Evolutionary conservation across 2,329 filamentous ascomycete genomes (phyloP).

Genomic region (Graphilbum fragrans): DNA sequence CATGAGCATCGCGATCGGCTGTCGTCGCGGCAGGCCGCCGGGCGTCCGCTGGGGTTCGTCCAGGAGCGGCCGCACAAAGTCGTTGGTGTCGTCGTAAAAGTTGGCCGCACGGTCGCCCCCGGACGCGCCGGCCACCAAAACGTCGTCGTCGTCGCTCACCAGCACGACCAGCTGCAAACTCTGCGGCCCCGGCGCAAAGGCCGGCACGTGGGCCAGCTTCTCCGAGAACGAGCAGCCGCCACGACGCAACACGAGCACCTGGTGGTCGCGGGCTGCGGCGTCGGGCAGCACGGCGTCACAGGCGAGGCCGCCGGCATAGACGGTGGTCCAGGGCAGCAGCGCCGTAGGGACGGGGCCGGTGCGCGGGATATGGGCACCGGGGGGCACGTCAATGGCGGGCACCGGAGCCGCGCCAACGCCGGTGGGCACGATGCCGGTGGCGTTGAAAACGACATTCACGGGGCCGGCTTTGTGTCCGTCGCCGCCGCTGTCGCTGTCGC

Average conservation of each 20-base stretch:
- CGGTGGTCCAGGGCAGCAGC: conserved; percentile 52
- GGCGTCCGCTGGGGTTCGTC: conserved; percentile 63
- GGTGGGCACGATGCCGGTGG: conserved; percentile 21
- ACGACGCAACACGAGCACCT: conserved; percentile 71
- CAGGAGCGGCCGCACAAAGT: conserved; percentile 50
- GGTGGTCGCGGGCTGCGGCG: conserved; percentile 42
- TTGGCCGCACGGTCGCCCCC: conserved; percentile 8
- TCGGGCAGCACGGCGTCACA: conserved; percentile 49
- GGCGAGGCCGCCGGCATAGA: conserved; percentile 60
- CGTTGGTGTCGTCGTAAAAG: conserved; percentile 17
- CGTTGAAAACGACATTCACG: conserved; percentile 21
- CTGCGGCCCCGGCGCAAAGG: conserved; percentile 46
- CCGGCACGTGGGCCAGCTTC: conserved; percentile 78
- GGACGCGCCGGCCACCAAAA: not conserved
- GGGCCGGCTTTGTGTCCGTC: not conserved
- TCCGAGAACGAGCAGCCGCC: conserved; percentile 75
- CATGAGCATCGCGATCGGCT: conserved; percentile 75
- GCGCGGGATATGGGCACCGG: conserved; percentile 18
- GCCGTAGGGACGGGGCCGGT: conserved; percentile 20
- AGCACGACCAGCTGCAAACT: conserved; percentile 73
- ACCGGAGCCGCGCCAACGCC: conserved; percentile 37
- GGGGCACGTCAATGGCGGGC: conserved; percentile 27
- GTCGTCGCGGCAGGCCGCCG: conserved; percentile 52
- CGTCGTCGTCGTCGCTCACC: conserved; percentile 46
- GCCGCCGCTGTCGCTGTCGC: not conserved